A percentile compares a stretch with the other conserved stretches of the same genome.
phyloP scores from a whole-genome alignment of 495 filamentous ascomycete genomes.

The Aspergillus sparsus region DNA sequence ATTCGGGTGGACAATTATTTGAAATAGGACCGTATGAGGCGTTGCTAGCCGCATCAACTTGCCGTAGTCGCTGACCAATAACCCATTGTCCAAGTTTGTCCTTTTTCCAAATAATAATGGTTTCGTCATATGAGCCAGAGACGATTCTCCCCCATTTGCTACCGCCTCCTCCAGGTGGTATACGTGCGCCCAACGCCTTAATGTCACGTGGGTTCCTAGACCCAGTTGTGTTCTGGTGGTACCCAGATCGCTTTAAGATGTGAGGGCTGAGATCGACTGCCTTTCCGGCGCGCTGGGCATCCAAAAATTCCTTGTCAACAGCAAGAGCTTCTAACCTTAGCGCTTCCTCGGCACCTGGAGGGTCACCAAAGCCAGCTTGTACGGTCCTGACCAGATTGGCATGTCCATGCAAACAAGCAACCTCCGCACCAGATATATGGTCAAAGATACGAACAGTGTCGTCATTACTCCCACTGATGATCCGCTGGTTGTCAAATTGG shows the following conservation, averaged over 20 bases:
- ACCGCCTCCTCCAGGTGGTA: conserved; percentile 87
- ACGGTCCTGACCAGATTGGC: conserved; percentile 85
- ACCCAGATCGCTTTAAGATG: conserved; percentile 48
- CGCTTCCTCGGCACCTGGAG: conserved; percentile 74
- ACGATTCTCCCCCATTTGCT: conserved; percentile 86
- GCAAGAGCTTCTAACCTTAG: conserved; percentile 68
- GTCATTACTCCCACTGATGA: conserved; percentile 94
- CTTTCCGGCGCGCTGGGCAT: conserved; percentile 64
- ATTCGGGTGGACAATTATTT: conserved; percentile 24
- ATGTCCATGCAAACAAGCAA: conserved; percentile 82
- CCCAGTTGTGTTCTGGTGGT: conserved; percentile 66
- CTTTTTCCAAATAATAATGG: conserved; percentile 89
- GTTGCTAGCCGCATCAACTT: conserved; percentile 59
- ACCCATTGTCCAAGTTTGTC: conserved; percentile 81
- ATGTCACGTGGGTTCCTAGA: conserved; percentile 75
- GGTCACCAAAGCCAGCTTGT: conserved; percentile 88
- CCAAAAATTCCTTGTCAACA: conserved; percentile 71
- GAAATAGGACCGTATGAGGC: conserved; percentile 33
- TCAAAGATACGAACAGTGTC: conserved; percentile 95
- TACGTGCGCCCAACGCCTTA: conserved; percentile 72
- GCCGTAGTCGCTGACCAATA: conserved; percentile 66
- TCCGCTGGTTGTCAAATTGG: conserved; percentile 93
- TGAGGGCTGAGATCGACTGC: conserved; percentile 43
- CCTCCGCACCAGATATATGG: conserved; percentile 76
- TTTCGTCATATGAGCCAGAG: conserved; percentile 93